Evolutionary conservation across 495 filamentous ascomycete species (phyloP).

Genomic region (Penicillium taxi): DNA sequence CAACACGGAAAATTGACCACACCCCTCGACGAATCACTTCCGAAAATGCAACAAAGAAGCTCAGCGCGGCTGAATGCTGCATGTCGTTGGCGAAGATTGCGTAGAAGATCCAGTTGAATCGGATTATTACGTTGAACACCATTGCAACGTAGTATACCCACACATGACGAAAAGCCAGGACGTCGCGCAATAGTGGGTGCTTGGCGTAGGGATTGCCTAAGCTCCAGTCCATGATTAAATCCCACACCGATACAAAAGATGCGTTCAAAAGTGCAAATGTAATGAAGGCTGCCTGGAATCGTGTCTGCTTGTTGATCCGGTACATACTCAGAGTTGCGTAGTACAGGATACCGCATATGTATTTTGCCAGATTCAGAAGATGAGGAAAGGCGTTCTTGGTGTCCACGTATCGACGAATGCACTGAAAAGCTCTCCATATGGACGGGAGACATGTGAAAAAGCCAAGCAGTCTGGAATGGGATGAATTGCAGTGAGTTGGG

Average conservation of each 20-base stretch:
- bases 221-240: slow-evolving; percentile 94
- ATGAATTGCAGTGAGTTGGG: slow-evolving; percentile 73
- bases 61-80: slow-evolving; percentile 72
- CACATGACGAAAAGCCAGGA: slow-evolving; percentile 63
- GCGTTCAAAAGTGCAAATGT: slow-evolving; percentile 70
- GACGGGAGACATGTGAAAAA: slow-evolving; percentile 80
- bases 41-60: slow-evolving; percentile 65
- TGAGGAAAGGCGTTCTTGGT: slow-evolving; percentile 86
- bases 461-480: slow-evolving; percentile 72
- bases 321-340: slow-evolving; percentile 72
- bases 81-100: slow-evolving; percentile 68
- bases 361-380: slow-evolving; percentile 87
- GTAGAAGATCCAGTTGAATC: slow-evolving; percentile 95
- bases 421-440: slow-evolving; percentile 85
- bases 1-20: slow-evolving; percentile 88
- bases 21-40: slow-evolving; percentile 78
- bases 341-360: slow-evolving; percentile 72
- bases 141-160: slow-evolving; percentile 85
- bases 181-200: slow-evolving; percentile 65
- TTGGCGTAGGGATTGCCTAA: slow-evolving; percentile 66
- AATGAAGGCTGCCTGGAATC: slow-evolving; percentile 63
- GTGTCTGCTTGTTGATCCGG: slow-evolving; percentile 55
- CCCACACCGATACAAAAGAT: slow-evolving; percentile 85
- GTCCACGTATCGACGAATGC: slow-evolving; percentile 80
- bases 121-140: slow-evolving; percentile 74